Conservation (phyloP, 1,284 basidiomycete genomes). For the Chiua sp. region DNA sequence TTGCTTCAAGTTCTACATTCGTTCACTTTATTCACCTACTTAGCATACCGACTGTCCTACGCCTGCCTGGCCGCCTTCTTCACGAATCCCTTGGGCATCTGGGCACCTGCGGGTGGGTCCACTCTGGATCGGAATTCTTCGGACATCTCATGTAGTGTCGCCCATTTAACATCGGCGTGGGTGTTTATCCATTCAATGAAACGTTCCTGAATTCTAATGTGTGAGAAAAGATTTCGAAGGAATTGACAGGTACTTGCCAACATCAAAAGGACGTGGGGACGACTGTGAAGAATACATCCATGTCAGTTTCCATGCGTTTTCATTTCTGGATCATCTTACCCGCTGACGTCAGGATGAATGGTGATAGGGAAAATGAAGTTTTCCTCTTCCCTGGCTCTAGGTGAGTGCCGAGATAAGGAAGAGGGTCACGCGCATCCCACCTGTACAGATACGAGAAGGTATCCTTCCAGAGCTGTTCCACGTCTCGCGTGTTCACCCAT, state of each 20-base stretch:
- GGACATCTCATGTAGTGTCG: conserved; percentile 72
- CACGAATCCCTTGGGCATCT: conserved; percentile 50
- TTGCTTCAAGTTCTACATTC: no score
- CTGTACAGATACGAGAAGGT: conserved; percentile 73
- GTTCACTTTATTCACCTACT: background rate
- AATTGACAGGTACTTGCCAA: conserved; percentile 47
- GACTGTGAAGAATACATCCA: conserved; percentile 29
- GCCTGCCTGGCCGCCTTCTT: conserved; percentile 5
- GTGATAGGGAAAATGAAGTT: conserved; percentile 80
- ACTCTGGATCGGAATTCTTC: conserved; percentile 54
- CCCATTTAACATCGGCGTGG: conserved; percentile 76
- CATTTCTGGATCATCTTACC: conserved; percentile 43
- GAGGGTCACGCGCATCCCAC: conserved; percentile 34
- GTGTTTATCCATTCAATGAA: conserved; percentile 83
- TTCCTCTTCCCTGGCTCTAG: conserved; percentile 59
- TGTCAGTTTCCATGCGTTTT: background rate
- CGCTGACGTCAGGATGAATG: conserved; percentile 81
- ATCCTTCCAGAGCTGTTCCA: conserved; percentile 82
- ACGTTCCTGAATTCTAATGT: conserved; percentile 52
- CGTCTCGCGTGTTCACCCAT: conserved; percentile 67
- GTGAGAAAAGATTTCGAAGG: background rate
- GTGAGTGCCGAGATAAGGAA: conserved; percentile 7
- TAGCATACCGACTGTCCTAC: conserved; percentile 12
- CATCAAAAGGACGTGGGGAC: conserved; percentile 72
- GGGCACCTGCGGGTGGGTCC: conserved; percentile 40